Percentiles rank a stretch among this genome's conserved stretches.
Conservation (phyloP, 331 rosid species). For the Prunus yedoensis region DNA sequence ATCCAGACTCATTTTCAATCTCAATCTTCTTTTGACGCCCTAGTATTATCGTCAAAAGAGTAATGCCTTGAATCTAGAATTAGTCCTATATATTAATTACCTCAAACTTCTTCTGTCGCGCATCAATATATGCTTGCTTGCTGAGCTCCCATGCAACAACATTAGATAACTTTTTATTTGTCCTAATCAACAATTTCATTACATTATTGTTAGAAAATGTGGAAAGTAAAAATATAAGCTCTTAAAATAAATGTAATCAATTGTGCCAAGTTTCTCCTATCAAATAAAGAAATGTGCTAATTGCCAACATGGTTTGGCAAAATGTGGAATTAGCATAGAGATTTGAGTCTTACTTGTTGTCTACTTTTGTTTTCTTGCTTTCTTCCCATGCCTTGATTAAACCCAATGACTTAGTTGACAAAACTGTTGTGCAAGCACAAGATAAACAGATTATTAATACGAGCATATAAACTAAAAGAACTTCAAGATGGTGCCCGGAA, state of each 20-base stretch:
- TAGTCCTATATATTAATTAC: neutral
- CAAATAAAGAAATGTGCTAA: neutral
- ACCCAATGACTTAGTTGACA: slow-evolving; percentile 6
- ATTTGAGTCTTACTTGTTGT: slow-evolving; percentile 9
- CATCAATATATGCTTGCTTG: slow-evolving; percentile 13
- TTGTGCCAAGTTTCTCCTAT: neutral
- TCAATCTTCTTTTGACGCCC: too few relatives aligned
- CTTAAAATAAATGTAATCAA: neutral
- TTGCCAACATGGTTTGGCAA: neutral
- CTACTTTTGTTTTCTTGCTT: slow-evolving; percentile 1
- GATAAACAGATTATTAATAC: neutral
- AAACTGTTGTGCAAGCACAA: slow-evolving; percentile 5
- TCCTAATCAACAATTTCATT: neutral
- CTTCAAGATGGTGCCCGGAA: neutral
- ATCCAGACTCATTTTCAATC: too few relatives aligned
- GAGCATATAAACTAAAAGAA: neutral
- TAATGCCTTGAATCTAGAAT: neutral
- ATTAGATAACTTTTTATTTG: slow-evolving; percentile 13
- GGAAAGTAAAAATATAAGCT: neutral
- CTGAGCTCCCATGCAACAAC: slow-evolving; percentile 11
- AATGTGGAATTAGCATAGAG: neutral
- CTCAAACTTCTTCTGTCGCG: slow-evolving; percentile 13
- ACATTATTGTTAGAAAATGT: neutral
- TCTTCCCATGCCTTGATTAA: slow-evolving; percentile 24
- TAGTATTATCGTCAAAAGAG: too few relatives aligned